Percentiles rank a stretch among this genome's conserved stretches.
Conservation (phyloP, 2,329 filamentous ascomycete species). For the Verticillium longisporum region DNA sequence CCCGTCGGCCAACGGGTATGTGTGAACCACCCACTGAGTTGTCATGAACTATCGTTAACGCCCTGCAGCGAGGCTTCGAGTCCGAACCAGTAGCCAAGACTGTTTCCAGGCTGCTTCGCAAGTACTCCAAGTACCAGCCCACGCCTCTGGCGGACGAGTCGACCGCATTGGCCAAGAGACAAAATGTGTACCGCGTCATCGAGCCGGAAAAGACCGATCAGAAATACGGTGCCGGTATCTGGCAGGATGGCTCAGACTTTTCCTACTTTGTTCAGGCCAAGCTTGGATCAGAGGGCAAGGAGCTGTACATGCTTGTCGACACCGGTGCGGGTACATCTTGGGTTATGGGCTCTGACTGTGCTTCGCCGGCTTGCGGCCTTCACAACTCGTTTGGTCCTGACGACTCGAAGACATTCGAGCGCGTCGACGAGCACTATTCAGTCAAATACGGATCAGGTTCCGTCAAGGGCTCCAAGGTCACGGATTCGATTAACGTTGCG, state of each 20-base stretch:
- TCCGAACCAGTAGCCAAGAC: slow-evolving; percentile 29
- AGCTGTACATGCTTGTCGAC: slow-evolving; percentile 57
- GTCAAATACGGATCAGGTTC: slow-evolving; percentile 73
- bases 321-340: slow-evolving; percentile 69
- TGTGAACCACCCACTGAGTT: neutral
- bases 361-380: slow-evolving; percentile 54
- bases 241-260: slow-evolving; percentile 60
- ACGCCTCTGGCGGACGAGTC: slow-evolving; percentile 10
- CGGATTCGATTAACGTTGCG: slow-evolving; percentile 62
- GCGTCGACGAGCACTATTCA: slow-evolving; percentile 45
- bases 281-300: slow-evolving; percentile 47
- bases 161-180: slow-evolving; percentile 25
- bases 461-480: slow-evolving; percentile 59
- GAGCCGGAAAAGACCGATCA: slow-evolving; percentile 36
- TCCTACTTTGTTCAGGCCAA: slow-evolving; percentile 56
- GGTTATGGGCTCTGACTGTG: slow-evolving; percentile 72
- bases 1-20: slow-evolving; percentile 29
- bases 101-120: slow-evolving; percentile 29
- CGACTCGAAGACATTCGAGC: slow-evolving; percentile 58
- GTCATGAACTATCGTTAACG: neutral
- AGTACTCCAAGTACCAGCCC: slow-evolving; percentile 24
- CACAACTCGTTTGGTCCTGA: slow-evolving; percentile 64
- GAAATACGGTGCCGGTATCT: slow-evolving; percentile 45
- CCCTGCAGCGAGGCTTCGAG: slow-evolving; percentile 16
- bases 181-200: slow-evolving; percentile 40